Evolutionary conservation across 805 yeast genomes (phyloP).

Genomic region (Babjeviella inositovora): DNA sequence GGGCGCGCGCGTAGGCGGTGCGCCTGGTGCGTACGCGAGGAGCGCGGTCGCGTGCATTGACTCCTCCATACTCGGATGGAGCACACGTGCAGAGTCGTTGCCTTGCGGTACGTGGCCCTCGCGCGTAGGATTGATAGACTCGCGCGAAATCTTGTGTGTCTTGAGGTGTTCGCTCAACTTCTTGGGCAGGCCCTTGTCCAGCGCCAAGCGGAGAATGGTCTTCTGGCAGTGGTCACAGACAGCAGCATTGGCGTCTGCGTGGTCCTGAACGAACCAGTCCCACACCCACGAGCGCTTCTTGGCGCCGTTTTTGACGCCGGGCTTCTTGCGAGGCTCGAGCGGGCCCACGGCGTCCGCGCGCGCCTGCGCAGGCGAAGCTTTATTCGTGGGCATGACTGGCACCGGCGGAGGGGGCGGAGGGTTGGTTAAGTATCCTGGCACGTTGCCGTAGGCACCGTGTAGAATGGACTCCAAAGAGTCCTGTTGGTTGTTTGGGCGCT

Average conservation of each 20-base stretch:
- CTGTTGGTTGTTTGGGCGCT: no score
- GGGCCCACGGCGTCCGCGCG: conserved; percentile 5
- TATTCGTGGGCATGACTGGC: background rate
- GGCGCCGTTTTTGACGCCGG: conserved; percentile 44
- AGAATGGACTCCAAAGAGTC: no score
- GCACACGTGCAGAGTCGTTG: no score
- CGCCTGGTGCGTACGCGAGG: no score
- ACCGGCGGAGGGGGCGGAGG: background rate
- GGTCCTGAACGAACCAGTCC: conserved; percentile 43
- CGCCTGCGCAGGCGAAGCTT: conserved; percentile 1
- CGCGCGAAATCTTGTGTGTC: conserved; percentile 30
- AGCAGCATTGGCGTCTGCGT: conserved; percentile 27
- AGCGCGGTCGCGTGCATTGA: no score
- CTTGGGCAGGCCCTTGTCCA: conserved; percentile 45
- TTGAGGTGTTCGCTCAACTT: conserved; percentile 38
- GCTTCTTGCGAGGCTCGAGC: no score
- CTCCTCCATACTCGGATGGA: no score
- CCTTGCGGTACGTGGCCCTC: conserved; percentile 1
- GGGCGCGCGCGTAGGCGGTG: no score
- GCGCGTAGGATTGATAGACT: conserved; percentile 21
- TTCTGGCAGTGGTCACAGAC: conserved; percentile 39
- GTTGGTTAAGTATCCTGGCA: no score
- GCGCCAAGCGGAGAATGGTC: conserved; percentile 24
- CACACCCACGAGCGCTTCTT: conserved; percentile 50
- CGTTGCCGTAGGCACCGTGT: no score